phyloP scores from a whole-genome alignment of 2,329 filamentous ascomycete genomes.

The Paracoccidioides lutzii region DNA sequence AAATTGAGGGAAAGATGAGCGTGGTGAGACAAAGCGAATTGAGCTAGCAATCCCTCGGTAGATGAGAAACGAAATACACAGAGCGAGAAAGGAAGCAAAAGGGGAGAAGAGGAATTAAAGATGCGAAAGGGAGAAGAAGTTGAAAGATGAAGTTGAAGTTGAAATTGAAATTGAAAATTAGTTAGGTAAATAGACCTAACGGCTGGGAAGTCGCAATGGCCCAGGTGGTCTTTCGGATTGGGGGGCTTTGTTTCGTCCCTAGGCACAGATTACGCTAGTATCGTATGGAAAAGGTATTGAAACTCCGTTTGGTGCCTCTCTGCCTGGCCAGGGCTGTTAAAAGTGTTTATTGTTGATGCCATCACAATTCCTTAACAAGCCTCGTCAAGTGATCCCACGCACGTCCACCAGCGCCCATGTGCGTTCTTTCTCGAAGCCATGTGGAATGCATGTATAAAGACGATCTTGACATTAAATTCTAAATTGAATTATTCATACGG shows the following conservation, averaged over 20 bases:
- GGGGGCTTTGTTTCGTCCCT: no score
- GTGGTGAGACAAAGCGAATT: slow-evolving; percentile 1
- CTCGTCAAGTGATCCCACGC: not conserved
- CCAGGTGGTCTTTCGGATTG: not conserved
- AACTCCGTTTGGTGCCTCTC: no score
- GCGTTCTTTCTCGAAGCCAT: not conserved
- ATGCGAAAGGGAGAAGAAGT: not conserved
- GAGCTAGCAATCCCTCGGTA: not conserved
- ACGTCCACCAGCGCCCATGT: not conserved
- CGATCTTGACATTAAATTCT: not conserved
- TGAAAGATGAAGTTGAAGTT: not conserved
- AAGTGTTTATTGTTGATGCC: no score
- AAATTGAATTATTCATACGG: no score
- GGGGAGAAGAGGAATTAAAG: slow-evolving; percentile 1
- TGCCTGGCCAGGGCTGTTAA: no score
- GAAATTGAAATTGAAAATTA: not conserved
- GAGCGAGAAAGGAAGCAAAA: slow-evolving; percentile 7
- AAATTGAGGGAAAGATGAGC: not conserved
- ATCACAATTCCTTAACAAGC: no score
- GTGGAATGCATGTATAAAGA: no score
- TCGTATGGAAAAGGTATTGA: no score
- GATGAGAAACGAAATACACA: slow-evolving; percentile 1
- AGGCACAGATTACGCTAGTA: not conserved
- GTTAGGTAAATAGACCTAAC: no score
- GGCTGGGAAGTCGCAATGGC: no score